Conservation (phyloP, 495 filamentous ascomycete species). For the Aspergillus haitiensis region DNA sequence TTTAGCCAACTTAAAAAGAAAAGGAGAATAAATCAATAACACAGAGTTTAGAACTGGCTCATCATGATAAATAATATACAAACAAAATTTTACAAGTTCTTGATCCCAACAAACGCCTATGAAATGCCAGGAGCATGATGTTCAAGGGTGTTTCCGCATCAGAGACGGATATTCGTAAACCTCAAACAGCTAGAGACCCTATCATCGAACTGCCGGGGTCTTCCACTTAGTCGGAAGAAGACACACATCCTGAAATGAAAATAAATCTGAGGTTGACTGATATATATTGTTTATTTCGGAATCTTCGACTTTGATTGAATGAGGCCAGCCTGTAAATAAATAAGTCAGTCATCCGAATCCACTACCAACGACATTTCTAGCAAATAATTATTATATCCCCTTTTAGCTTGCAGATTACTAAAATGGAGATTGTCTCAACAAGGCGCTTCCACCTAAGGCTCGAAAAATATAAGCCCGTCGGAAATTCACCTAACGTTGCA, state of each 20-base stretch:
- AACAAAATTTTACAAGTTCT: slow-evolving; percentile 21
- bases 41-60: slow-evolving; percentile 7
- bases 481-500: too few relatives aligned
- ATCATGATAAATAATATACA: slow-evolving; percentile 24
- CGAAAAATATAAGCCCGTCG: too few relatives aligned
- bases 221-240: slow-evolving; percentile 5
- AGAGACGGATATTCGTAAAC: not conserved
- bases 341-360: not conserved
- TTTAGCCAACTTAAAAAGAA: not conserved
- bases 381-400: too few relatives aligned
- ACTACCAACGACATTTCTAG: not conserved
- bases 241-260: not conserved
- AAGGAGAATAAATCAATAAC: not conserved
- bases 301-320: slow-evolving; percentile 8
- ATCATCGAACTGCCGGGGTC: not conserved
- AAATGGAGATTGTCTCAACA: too few relatives aligned
- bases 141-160: slow-evolving; percentile 3
- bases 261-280: slow-evolving; percentile 4
- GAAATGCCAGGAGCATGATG: slow-evolving; percentile 33
- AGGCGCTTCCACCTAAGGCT: too few relatives aligned
- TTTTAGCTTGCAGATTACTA: too few relatives aligned
- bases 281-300: slow-evolving; percentile 9
- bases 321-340: slow-evolving; percentile 19
- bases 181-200: slow-evolving; percentile 3
- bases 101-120: slow-evolving; percentile 35